Evolutionary conservation across 1,139 yeast genomes (phyloP), one percentile per base, ranked within the genome.

Genomic region (Arxiozyma slooffiae): DNA sequence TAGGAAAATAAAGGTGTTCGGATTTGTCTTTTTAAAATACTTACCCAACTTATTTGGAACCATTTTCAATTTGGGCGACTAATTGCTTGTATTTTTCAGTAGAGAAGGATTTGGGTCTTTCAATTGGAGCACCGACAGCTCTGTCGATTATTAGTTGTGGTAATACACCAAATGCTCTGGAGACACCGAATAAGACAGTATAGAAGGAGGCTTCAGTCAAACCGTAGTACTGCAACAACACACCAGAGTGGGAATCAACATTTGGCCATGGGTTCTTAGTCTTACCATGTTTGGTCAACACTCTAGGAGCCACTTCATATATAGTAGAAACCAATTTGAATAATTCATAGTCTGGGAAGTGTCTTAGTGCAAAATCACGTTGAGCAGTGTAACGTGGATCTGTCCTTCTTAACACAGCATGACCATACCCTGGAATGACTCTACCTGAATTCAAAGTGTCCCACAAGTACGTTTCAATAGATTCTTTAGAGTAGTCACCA

Each of bases 211-310:
- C 86, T 77, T 92, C 96, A 56, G 86, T 85, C 73, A 92, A 80
- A 61, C 97, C 97, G 77, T 90, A 92, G 81, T 92, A 89, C 75
- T 90, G 96, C 76, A 92, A 82, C 65, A 92, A 76, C 61, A 90
- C 96, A 76, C 97, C 97, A 50, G 97, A 89, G 75, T 88, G 95
- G 53, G 97, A 87, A 75, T 90, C 97, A 64, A 90, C 97, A 73
- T 90, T 90, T 73, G 97, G 97, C 92, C 92, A 89, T 75, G 97
- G 97, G 81, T 89, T 90, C 82, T 88, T 87, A 69, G 97, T 89
- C 81, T 90, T 90, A 73, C 97, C 97, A 74, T 90, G 97, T 77
- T 88, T 80, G 68, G 94, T 85, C 70, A 90, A 80, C 56, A 90
- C 97, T 64, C 80, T 85, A 70, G 97, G 97, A 57, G 97, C 97